These are phyloP conservation scores for Populus nigra DNA, from an alignment of 345 rosid genomes.

Conservation along the genomic window DNA sequence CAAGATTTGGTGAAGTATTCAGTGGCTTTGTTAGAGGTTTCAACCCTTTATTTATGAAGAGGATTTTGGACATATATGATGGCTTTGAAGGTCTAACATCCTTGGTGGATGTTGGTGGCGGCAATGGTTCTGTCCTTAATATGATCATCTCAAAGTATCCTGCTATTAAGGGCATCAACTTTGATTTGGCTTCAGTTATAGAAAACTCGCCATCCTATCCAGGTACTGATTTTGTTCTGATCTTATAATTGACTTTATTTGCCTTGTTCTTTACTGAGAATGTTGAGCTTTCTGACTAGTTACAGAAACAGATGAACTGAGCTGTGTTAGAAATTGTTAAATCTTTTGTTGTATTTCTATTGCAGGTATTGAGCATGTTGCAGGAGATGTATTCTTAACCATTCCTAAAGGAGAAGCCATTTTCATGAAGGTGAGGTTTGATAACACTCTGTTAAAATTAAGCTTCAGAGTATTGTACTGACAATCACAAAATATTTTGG, in stretches of 20 bases:
- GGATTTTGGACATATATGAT: conserved; percentile 57
- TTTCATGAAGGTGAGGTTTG: conserved; percentile 80
- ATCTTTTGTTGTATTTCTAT: too few species aligned
- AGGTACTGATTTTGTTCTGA: conserved; percentile 29
- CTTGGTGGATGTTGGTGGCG: conserved; percentile 90
- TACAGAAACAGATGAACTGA: too few species aligned
- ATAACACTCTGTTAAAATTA: neutral
- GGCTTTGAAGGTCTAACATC: conserved; percentile 67
- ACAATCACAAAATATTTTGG: too few species aligned
- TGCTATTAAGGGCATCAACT: conserved; percentile 71
- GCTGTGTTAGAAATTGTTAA: too few species aligned
- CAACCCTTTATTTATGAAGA: conserved; percentile 67
- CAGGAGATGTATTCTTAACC: conserved; percentile 79
- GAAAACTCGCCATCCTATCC: conserved; percentile 61
- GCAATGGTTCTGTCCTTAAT: conserved; percentile 64
- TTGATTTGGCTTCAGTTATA: conserved; percentile 81
- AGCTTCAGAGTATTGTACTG: neutral
- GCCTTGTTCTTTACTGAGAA: too few species aligned
- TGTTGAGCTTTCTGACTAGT: too few species aligned
- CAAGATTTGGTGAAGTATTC: conserved; percentile 68
- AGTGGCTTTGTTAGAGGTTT: conserved; percentile 66
- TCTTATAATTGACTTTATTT: neutral
- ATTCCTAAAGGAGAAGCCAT: conserved; percentile 81
- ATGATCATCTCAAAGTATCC: conserved; percentile 73
- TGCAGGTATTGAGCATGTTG: conserved; percentile 72